phyloP scores from a whole-genome alignment of 768 basidiomycete species.

The Pholiota microspora region DNA sequence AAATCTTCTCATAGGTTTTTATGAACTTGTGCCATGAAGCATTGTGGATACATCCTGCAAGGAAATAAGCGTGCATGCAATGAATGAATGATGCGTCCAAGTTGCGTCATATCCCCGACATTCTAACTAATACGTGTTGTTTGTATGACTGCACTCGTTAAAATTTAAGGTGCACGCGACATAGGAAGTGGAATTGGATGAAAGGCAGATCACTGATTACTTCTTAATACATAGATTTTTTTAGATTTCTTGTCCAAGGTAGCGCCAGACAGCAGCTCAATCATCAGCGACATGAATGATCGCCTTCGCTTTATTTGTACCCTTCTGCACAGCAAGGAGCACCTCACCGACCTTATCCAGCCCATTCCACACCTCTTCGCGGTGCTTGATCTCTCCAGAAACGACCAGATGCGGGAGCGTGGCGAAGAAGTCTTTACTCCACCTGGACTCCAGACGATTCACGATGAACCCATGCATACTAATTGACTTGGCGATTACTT shows the following conservation, averaged over 20 bases:
- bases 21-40: too few species aligned
- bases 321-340: slow-evolving; percentile 31
- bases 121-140: too few species aligned
- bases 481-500: slow-evolving; percentile 40
- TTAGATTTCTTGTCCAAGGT: background rate
- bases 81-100: too few species aligned
- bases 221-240: background rate
- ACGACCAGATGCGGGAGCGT: slow-evolving; percentile 39
- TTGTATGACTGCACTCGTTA: too few species aligned
- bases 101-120: too few species aligned
- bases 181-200: too few species aligned
- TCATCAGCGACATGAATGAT: slow-evolving; percentile 34
- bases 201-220: background rate
- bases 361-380: slow-evolving; percentile 44
- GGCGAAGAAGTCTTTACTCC: slow-evolving; percentile 39
- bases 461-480: slow-evolving; percentile 39
- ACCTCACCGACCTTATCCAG: slow-evolving; percentile 39
- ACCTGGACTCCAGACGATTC: slow-evolving; percentile 28
- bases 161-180: too few species aligned
- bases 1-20: too few species aligned
- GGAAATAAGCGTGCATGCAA: too few species aligned
- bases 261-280: background rate
- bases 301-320: slow-evolving; percentile 33
- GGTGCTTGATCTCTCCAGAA: slow-evolving; percentile 44
- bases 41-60: too few species aligned